Percentiles rank a stretch among this genome's conserved stretches.
Conservation (phyloP, 2,329 filamentous ascomycete genomes). For the Epichloe festucae region DNA sequence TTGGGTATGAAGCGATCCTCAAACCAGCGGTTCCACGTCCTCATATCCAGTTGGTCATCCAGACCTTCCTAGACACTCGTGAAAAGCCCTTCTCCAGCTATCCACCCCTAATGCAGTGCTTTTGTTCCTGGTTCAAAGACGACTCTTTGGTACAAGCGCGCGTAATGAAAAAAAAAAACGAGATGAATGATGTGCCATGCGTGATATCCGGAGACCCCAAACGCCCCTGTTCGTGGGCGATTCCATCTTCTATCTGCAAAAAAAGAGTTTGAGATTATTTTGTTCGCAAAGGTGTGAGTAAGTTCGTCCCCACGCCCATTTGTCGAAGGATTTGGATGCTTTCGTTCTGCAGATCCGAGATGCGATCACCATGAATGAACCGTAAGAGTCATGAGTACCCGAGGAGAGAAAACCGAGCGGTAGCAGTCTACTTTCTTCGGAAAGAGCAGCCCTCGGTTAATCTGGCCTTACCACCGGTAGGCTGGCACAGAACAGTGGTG, state of each 20-base stretch:
- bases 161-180: slow-evolving; percentile 29
- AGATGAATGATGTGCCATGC: slow-evolving; percentile 45
- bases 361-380: slow-evolving; percentile 37
- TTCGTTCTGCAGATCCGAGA: slow-evolving; percentile 50
- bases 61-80: slow-evolving; percentile 36
- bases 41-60: slow-evolving; percentile 32
- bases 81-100: slow-evolving; percentile 45
- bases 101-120: slow-evolving; percentile 41
- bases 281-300: slow-evolving; percentile 7
- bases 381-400: slow-evolving; percentile 36
- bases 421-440: slow-evolving; percentile 88
- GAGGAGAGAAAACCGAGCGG: slow-evolving; percentile 32
- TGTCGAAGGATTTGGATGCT: slow-evolving; percentile 30
- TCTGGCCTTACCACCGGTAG: slow-evolving; percentile 97
- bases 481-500: slow-evolving; percentile 99
- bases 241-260: slow-evolving; percentile 63
- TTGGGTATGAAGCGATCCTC: slow-evolving; percentile 50
- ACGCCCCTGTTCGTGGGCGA: slow-evolving; percentile 52
- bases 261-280: slow-evolving; percentile 3
- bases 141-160: slow-evolving; percentile 32
- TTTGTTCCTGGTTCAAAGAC: slow-evolving; percentile 28
- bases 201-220: slow-evolving; percentile 71
- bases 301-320: slow-evolving; percentile 36
- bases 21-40: slow-evolving; percentile 49
- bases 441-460: slow-evolving; percentile 99